Evolutionary conservation across 495 filamentous ascomycete genomes (phyloP).

Genomic region (Lophiotrema nucula): DNA sequence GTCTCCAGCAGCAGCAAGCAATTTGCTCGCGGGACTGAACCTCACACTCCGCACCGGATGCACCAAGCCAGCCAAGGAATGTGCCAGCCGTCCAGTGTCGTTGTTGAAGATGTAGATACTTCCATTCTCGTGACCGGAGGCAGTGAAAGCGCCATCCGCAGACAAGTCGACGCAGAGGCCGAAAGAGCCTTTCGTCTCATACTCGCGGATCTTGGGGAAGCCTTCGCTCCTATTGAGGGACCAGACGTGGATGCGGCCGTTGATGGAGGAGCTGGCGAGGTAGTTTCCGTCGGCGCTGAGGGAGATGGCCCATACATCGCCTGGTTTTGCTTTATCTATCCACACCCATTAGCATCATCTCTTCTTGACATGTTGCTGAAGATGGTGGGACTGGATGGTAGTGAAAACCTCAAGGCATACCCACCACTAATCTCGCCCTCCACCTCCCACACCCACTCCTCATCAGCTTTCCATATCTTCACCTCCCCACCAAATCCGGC

Average conservation of each 20-base stretch:
- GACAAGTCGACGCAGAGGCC: conserved; percentile 84
- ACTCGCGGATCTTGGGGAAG: conserved; percentile 64
- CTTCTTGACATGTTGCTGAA: background rate
- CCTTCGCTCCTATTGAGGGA: conserved; percentile 52
- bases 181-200: conserved; percentile 88
- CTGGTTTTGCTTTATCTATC: conserved; percentile 46
- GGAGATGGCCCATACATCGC: conserved; percentile 81
- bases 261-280: conserved; percentile 75
- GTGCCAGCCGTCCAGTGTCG: conserved; percentile 76
- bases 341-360: conserved; percentile 2
- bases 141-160: conserved; percentile 77
- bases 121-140: conserved; percentile 89
- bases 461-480: conserved; percentile 68
- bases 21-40: conserved; percentile 80
- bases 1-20: conserved; percentile 91
- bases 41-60: conserved; percentile 79
- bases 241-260: conserved; percentile 88
- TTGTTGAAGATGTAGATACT: conserved; percentile 95
- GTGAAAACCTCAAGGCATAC: conserved; percentile 14
- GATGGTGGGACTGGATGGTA: background rate
- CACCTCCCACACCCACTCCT: conserved; percentile 51
- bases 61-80: conserved; percentile 79
- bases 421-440: conserved; percentile 50
- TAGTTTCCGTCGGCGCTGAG: conserved; percentile 78
- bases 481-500: conserved; percentile 86